Evolutionary conservation across 2,329 filamentous ascomycete genomes (phyloP), one percentile per base, ranked within the genome.

Genomic region (Diplodia sapinea): DNA sequence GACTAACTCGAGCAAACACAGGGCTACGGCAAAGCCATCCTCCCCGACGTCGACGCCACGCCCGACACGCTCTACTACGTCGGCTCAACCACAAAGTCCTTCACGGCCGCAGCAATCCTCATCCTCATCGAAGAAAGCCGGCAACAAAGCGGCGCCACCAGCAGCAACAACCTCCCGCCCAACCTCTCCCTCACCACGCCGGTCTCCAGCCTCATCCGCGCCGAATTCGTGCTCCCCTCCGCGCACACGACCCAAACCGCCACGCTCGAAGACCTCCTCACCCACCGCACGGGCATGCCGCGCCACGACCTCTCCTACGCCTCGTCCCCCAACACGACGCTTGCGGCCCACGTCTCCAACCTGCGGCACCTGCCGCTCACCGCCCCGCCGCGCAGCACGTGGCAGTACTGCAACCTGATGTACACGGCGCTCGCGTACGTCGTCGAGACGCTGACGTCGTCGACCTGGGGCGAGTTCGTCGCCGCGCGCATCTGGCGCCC

Each of bases 361-460:
- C 71, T 87, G 64, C 79, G 82, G 3, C 72, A 85, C 70, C 74
- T 86, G 4, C 79, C 77, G 2, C 73, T 82, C 47, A 80, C 74
- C 8, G 74, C 75, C 6, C 70, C 79, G 33, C 74, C 82, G 20
- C 78, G 84, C 13, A 80, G 79, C 0, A 75, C 71, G 12, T 84
- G 73, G 59, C 79, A 84, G 69, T 87, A 87, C 74, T 82, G 79
- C 76, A 87, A 87, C 71, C 74, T 84, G 26, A 83, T 86, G 81
- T 87, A 79, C 72, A 79, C 81, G 43, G 80, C 80, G 0, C 80
- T 82, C 0, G 75, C 80, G n/a, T 79, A 85, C 71, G 76, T 79
- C 3, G 72, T 85, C 8, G 79, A 86, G 73, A 79, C 75, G 2
- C 72, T 83, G 1, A 82, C 81, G 2, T 75, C 75, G 0, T 68